Conservation (phyloP, 2,329 filamentous ascomycete species). For the Cladobotryum mycophilum region DNA sequence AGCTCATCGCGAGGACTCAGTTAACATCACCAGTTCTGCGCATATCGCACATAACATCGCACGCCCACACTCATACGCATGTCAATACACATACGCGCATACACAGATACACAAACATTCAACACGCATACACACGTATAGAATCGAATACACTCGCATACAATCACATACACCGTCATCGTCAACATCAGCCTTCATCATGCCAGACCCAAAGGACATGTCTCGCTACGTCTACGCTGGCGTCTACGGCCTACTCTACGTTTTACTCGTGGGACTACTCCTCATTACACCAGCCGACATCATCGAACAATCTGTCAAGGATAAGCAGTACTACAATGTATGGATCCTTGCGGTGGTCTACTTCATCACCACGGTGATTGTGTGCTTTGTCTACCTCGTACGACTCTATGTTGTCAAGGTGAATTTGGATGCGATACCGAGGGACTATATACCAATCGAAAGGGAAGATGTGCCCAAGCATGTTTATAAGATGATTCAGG, state of each 20-base stretch:
- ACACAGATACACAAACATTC: too few relatives aligned
- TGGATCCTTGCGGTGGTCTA: constrained; percentile 75
- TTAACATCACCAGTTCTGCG: constrained; percentile 6
- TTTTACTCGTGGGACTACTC: constrained; percentile 66
- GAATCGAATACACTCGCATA: too few relatives aligned
- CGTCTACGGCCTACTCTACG: constrained; percentile 68
- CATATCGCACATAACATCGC: neutral
- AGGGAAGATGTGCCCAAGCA: constrained; percentile 72
- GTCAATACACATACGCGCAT: too few relatives aligned
- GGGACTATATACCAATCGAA: constrained; percentile 77
- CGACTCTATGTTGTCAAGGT: constrained; percentile 83
- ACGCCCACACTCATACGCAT: too few relatives aligned
- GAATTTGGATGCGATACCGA: constrained; percentile 76
- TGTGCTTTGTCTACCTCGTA: constrained; percentile 70
- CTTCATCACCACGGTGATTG: constrained; percentile 62
- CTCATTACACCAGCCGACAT: constrained; percentile 75
- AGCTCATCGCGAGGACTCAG: constrained; percentile 6
- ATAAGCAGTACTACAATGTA: constrained; percentile 67
- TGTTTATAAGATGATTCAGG: constrained; percentile 69
- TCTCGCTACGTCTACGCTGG: constrained; percentile 77
- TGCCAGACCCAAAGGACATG: constrained; percentile 40
- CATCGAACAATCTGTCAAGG: constrained; percentile 68
- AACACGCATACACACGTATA: too few relatives aligned
- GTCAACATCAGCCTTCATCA: constrained; percentile 1
- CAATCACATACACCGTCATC: neutral